These are phyloP conservation scores for Nemania sp. DNA, from an alignment of 2,329 filamentous ascomycete genomes.

Conservation along the genomic window DNA sequence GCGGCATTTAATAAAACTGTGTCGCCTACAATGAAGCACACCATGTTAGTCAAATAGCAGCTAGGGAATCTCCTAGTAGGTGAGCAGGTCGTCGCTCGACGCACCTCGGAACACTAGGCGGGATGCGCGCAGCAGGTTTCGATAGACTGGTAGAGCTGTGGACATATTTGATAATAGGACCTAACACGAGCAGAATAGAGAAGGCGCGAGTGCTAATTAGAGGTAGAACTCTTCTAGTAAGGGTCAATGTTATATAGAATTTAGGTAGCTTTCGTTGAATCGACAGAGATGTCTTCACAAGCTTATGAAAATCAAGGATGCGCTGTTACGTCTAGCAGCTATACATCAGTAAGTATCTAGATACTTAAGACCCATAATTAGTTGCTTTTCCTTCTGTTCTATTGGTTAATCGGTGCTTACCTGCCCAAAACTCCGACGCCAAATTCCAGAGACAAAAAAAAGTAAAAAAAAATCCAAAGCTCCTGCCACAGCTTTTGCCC, in stretches of 20 bases:
- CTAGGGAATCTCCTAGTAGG: no score
- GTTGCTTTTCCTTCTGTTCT: not conserved
- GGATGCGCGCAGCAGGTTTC: conserved; percentile 82
- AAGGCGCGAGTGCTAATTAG: not conserved
- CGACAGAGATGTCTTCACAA: not conserved
- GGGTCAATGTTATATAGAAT: no score
- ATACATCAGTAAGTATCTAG: not conserved
- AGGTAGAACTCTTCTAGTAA: not conserved
- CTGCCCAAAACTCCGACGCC: conserved; percentile 15
- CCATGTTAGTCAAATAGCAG: not conserved
- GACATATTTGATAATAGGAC: conserved; percentile 28
- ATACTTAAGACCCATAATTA: no score
- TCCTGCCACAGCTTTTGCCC: conserved; percentile 6
- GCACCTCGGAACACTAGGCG: conserved; percentile 86
- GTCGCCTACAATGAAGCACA: conserved; percentile 73
- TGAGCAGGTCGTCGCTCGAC: conserved; percentile 18
- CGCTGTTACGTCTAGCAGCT: not conserved
- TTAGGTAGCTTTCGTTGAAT: not conserved
- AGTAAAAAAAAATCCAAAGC: conserved; percentile 10
- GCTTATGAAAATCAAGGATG: conserved; percentile 6
- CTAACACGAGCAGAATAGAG: not conserved
- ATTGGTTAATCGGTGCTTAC: conserved; percentile 23
- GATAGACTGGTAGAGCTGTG: conserved; percentile 76
- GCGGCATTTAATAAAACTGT: conserved; percentile 75
- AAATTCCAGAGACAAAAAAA: conserved; percentile 16